Base-by-base conservation (phyloP, 2,329 filamentous ascomycete species). In the Aspergillus brunneoviolaceus region DNA sequence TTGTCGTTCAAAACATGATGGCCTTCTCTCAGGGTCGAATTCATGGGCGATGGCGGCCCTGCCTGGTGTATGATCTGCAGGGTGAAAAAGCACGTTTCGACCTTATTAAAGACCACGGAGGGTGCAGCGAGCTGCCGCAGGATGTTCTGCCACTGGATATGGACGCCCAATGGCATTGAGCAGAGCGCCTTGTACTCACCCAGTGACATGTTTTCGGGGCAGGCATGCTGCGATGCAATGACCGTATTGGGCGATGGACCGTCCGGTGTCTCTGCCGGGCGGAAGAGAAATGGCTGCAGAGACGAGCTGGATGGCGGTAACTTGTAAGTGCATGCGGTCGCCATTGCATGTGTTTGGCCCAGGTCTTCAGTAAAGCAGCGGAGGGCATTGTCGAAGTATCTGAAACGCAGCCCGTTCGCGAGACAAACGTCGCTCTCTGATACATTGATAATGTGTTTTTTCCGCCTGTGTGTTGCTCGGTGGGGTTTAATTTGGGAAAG, bases 71-170 rank as follows among this genome's bases (percentile, higher is more conserved):
- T 74, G 0, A 77, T 73, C 61, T 89, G 85, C 2, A 79, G 66
- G 0, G 87, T 55, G 0, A 87, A 66, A 2, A 80, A 63, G 5
- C 72, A 72, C 0, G 82, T 82, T 48, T 85, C 81, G 0, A 73
- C 60, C 48, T 81, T 81, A 11, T 80, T 81, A 39, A 85, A 81
- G 49, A 85, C 80, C 0, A 89, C 55, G 1, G 74, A 74, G 0
- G 81, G 79, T 1, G 75, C 72, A 0, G 72, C 69, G 3, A 89
- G 69, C 64, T 87, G 81, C 0, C 76, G 66, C 0, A 85, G 67
- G 3, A 89, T 80, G 56, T 87, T 88, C 9, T 76, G 66, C 82
- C 85, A 88, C 54, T 85, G 82, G 9, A 86, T 70, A 1, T 70
- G 66, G 19, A 76, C 60, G 0, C 85, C 85, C 1, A 81, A 67